Base-by-base conservation (phyloP, 345 rosid genomes). In the Eucalyptus paniculata region DNA sequence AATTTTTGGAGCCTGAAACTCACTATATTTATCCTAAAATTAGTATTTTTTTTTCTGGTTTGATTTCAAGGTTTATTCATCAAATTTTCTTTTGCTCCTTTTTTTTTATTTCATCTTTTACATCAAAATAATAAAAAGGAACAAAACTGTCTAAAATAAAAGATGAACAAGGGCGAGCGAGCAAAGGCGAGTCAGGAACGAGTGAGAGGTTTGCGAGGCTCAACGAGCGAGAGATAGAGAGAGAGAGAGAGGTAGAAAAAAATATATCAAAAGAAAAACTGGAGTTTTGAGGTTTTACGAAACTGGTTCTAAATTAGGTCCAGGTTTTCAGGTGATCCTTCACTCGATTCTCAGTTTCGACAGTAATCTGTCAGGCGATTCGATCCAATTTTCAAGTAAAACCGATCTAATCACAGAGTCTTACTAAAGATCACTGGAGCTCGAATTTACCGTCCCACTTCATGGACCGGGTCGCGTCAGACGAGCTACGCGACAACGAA, bases 1-100 rank as follows among this genome's bases (percentile, higher is more conserved):
- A 56, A 23, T 56, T 23, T 56, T 56, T 9, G 3, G 8, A 56
- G 0, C 8, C 0, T 56, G 0, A 24, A 23, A 4, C 24, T 11
- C 6, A 56, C 6, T 12, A 56, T 56, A 24, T 56, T 56, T 56
- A 53, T 2, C 58, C 1, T 19, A 53, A 53, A 53, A 18, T 4
- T 53, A 53, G 56, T 4, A 53, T 10, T 53, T 19, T 53, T 53
- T 40, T 19, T 53, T 19, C 24, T 1, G 1, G 58, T 53, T 53
- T 9, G 0, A 53, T 19, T 7, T 4, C 1, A 53, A 53, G 2
- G 58, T 53, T 53, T 53, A 53, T 53, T 53, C 4, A 1, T 19
- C 12, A 21, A 24, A 1, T 56, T 56, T 56, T 56, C 28, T 23
- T 56, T 56, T 56, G 30, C 12, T 56, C 26, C 5, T 56, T 56